Evolutionary conservation across 2,329 filamentous ascomycete genomes (phyloP).

Genomic region (Aciculosporium take): DNA sequence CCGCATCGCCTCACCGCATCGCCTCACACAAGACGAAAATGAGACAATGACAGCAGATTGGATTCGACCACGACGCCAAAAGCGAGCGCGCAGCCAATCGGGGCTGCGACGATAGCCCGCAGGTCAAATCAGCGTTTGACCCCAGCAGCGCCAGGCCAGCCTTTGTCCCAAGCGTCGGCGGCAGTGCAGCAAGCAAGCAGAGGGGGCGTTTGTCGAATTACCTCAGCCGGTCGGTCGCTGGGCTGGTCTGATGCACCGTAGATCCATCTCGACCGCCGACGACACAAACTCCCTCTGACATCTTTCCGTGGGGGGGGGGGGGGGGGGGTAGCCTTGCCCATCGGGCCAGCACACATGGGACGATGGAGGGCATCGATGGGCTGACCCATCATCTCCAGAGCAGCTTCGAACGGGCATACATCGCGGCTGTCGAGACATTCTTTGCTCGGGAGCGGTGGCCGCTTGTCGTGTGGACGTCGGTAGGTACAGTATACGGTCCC

Average conservation of each 20-base stretch:
- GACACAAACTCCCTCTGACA: not conserved
- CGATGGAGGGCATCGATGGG: conserved; percentile 6
- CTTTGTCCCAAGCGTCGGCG: not conserved
- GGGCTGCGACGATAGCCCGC: no score
- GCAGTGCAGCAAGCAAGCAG: not conserved
- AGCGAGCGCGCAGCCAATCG: no score
- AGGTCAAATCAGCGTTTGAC: not conserved
- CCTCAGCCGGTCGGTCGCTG: not conserved
- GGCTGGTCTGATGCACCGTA: not conserved
- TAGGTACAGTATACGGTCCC: not conserved
- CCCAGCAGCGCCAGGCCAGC: not conserved
- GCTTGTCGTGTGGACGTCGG: conserved; percentile 2
- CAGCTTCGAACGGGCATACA: not conserved
- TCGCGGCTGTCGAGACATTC: not conserved
- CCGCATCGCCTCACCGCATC: no score
- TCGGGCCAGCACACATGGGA: conserved; percentile 5
- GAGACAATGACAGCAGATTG: no score
- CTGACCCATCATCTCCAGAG: conserved; percentile 6
- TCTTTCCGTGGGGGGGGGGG: not conserved
- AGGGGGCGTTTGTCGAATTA: not conserved
- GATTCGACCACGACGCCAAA: no score
- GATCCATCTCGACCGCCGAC: not conserved
- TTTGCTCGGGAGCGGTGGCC: conserved; percentile 3
- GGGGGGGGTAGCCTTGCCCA: conserved; percentile 1
- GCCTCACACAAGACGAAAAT: no score